phyloP scores from a whole-genome alignment of 306 rosid genomes.

The Rubus parviflorus region DNA sequence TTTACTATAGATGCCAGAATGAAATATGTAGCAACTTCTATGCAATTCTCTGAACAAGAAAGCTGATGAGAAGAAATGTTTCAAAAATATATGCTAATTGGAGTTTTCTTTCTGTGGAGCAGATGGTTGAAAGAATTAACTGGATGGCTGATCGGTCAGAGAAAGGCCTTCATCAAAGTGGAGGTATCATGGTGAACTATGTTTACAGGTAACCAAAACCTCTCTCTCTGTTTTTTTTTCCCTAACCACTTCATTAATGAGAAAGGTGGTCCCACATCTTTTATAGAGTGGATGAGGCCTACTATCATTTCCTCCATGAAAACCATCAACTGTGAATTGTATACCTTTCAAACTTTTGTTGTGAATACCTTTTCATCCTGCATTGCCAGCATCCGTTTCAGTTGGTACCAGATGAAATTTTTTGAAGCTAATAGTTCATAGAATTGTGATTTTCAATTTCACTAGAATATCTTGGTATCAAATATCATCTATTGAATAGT shows the following conservation, averaged over 20 bases:
- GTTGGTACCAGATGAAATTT: neutral
- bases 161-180: conserved; percentile 85
- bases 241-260: too few relatives aligned
- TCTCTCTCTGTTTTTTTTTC: conserved; percentile 10
- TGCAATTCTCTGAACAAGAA: conserved; percentile 8
- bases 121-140: conserved; percentile 87
- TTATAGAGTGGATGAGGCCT: neutral
- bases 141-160: conserved; percentile 92
- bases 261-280: neutral
- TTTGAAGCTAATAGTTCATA: neutral
- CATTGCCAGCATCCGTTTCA: neutral
- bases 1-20: conserved; percentile 9
- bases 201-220: conserved; percentile 63
- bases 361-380: neutral
- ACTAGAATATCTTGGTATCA: neutral
- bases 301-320: neutral
- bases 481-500: neutral
- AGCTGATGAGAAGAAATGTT: neutral
- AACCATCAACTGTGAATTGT: neutral
- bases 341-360: neutral
- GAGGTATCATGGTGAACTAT: conserved; percentile 93
- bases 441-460: neutral
- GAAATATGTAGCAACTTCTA: conserved; percentile 13
- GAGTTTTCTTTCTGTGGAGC: conserved; percentile 36
- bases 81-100: neutral